phyloP scores from a whole-genome alignment of 345 rosid genomes.

The Aurinia saxatilis region DNA sequence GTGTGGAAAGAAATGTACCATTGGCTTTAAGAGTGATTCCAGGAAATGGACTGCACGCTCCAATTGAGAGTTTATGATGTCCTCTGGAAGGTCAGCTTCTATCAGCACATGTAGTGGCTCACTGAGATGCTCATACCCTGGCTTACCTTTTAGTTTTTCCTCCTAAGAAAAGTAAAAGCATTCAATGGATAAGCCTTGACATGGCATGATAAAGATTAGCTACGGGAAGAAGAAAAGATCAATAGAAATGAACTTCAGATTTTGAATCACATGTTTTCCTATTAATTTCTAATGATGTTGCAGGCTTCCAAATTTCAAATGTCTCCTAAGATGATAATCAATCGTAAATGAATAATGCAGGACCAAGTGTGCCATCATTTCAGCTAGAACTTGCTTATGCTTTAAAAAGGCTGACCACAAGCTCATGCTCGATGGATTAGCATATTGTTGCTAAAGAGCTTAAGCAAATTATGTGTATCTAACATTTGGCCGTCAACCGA shows the following conservation, averaged over 20 bases:
- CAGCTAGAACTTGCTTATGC: background rate
- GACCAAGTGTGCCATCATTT: background rate
- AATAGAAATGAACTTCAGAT: background rate
- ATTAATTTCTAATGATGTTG: background rate
- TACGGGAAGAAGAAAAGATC: background rate
- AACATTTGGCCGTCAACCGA: background rate
- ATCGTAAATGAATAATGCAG: background rate
- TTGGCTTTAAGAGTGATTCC: conserved; percentile 77
- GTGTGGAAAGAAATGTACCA: conserved; percentile 38
- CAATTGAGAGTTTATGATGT: conserved; percentile 57
- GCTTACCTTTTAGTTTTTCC: conserved; percentile 87
- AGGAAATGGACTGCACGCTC: conserved; percentile 67
- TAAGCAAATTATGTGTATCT: background rate
- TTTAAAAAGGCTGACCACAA: background rate
- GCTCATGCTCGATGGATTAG: background rate
- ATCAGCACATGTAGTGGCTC: conserved; percentile 82
- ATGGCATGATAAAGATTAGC: background rate
- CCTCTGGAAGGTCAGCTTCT: conserved; percentile 92
- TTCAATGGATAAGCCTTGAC: background rate
- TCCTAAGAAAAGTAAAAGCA: conserved; percentile 36
- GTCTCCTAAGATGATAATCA: background rate
- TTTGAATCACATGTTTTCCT: background rate
- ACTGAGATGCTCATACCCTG: conserved; percentile 88
- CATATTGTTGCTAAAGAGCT: background rate
- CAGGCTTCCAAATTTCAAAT: background rate